A percentile compares a stretch with the other conserved stretches of the same genome.
Conservation (phyloP, 2,329 filamentous ascomycete genomes). For the Fusarium xyrophilum region DNA sequence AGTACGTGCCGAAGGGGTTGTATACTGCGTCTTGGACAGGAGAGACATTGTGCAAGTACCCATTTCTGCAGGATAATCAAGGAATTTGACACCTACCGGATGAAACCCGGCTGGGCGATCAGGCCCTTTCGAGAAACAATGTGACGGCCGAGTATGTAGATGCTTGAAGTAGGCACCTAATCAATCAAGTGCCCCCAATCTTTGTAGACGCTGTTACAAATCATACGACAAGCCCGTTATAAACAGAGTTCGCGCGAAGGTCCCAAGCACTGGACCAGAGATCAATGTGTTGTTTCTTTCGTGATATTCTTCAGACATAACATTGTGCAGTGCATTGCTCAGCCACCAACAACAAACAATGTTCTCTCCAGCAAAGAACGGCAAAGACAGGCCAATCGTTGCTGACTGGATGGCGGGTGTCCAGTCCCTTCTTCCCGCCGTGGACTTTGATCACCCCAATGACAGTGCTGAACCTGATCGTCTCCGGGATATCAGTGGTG, state of each 20-base stretch:
- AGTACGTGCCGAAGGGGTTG: not conserved
- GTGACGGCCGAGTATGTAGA: not conserved
- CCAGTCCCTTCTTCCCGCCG: not conserved
- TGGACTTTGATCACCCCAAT: not conserved
- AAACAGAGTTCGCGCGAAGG: not conserved
- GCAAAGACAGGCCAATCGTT: not conserved
- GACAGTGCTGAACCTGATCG: not conserved
- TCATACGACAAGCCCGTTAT: not conserved
- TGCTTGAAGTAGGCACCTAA: not conserved
- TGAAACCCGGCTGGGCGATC: not conserved
- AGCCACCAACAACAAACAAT: not conserved
- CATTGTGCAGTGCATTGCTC: not conserved
- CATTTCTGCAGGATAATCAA: not conserved
- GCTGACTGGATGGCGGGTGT: slow-evolving; percentile 3
- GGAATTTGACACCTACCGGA: not conserved
- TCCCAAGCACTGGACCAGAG: not conserved
- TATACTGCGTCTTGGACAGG: not conserved
- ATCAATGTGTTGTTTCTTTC: not conserved
- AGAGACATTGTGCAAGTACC: not conserved
- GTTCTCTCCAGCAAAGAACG: not conserved
- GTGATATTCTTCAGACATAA: not conserved
- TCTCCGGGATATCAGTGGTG: not conserved
- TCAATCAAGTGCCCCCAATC: not conserved
- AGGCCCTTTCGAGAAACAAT: not conserved
- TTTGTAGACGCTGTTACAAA: not conserved